Base-by-base conservation (phyloP, 768 basidiomycete species). In the Dictyophora rubrovolvata region DNA sequence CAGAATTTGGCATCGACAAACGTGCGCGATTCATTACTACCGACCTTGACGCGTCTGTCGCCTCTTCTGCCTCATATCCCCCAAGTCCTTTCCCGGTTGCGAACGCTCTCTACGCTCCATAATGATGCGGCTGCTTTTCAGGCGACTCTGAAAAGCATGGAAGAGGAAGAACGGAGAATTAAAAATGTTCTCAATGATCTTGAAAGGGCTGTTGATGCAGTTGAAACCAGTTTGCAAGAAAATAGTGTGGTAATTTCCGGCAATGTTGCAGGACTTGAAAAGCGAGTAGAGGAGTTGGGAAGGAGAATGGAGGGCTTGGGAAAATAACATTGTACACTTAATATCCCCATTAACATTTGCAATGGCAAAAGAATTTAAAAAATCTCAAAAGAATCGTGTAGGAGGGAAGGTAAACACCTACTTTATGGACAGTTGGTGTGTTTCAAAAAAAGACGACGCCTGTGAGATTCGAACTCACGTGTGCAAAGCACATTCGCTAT, bases 61-160 rank as follows among this genome's bases (percentile, higher is more conserved):
- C 89, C 87, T 0, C 77, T 83, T 0, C 76, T 91, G 1, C 86
- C 89, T 0, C 88, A 90, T 63, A 87, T 91, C 48, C 89, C 94
- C 1, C 92, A 96, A 64, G 86, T 99, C 21, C 79, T 99, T 22
- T 83, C 88, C 3, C 88, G 95, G 14, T 72, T 99, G 37, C 83
- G 90, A 42, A 93, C 93, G 10, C 77, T 99, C 4, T 84, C 89
- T 9, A 68, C 82, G 0, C 71, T 99, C 60, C 95, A 99, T 66
- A 78, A 85, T 0, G 84, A 88, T 52, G 91, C 95, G 0, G 79
- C 85, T 1, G 80, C 85, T 22, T 93, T 97, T 65, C 80, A 86
- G 54, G 77, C 74, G 20, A 81, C 84, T 1, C 74, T 97, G 3
- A 71, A 77, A 16, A 69, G 76, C 52, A 72, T 94, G 34, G 86